Evolutionary conservation across 495 filamentous ascomycete species (phyloP).

Genomic region (Neurospora sp.): DNA sequence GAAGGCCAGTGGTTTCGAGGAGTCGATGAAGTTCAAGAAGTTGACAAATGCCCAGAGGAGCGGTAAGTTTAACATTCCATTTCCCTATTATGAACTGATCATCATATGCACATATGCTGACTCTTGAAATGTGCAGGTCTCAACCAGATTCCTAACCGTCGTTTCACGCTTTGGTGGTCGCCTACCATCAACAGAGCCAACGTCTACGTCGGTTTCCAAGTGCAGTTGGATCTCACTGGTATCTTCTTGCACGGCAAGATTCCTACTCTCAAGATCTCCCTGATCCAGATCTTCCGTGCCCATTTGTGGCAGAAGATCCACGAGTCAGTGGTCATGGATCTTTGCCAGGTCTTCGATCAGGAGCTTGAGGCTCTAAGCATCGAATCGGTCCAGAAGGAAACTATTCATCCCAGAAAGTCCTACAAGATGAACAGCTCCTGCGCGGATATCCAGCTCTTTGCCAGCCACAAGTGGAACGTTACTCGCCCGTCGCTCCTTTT

Average conservation of each 20-base stretch:
- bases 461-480: conserved; percentile 98
- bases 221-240: conserved; percentile 95
- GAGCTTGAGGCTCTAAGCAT: conserved; percentile 94
- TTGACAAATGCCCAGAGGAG: conserved; percentile 96
- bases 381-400: conserved; percentile 98
- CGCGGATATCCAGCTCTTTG: conserved; percentile 95
- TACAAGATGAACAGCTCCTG: conserved; percentile 99
- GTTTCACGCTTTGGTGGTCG: conserved; percentile 98
- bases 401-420: conserved; percentile 97
- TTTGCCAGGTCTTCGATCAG: conserved; percentile 99
- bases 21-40: conserved; percentile 95
- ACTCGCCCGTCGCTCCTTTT: conserved; percentile 86
- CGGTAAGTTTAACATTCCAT: conserved; percentile 30
- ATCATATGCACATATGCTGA: not conserved
- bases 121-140: conserved; percentile 34
- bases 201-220: conserved; percentile 94
- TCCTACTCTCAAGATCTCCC: conserved; percentile 92
- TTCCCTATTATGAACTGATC: not conserved
- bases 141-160: conserved; percentile 98
- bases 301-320: conserved; percentile 99
- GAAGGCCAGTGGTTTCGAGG: conserved; percentile 45
- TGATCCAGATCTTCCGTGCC: conserved; percentile 99
- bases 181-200: conserved; percentile 72
- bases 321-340: conserved; percentile 97
- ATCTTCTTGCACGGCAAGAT: conserved; percentile 99